Evolutionary conservation across 345 rosid genomes (phyloP).

Genomic region (Pistacia integerrima): DNA sequence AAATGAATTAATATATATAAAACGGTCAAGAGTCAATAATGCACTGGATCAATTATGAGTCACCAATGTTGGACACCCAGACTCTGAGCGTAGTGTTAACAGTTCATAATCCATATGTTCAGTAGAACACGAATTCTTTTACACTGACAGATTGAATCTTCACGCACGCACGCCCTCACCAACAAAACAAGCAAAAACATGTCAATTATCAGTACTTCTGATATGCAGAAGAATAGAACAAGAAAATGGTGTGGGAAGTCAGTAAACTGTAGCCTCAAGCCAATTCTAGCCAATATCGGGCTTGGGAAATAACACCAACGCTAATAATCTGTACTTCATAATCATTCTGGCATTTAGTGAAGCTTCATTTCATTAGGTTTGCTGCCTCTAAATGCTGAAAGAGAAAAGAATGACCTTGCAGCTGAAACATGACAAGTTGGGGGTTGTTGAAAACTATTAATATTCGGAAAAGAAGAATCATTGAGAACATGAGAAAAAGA

Average conservation of each 20-base stretch:
- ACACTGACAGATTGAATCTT: not conserved
- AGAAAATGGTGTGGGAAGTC: conserved; percentile 4
- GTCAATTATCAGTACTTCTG: not conserved
- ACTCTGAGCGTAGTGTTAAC: not conserved
- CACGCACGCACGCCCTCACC: not conserved
- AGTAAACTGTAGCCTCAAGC: conserved; percentile 18
- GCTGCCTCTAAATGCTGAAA: conserved; percentile 67
- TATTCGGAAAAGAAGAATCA: conserved; percentile 9
- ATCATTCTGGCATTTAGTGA: conserved; percentile 24
- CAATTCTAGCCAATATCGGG: not conserved
- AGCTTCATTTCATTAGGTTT: conserved; percentile 57
- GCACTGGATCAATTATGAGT: not conserved
- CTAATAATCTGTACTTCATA: conserved; percentile 3
- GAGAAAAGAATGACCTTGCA: conserved; percentile 73
- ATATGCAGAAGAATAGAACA: conserved; percentile 10
- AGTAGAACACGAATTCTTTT: not conserved
- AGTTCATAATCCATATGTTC: not conserved
- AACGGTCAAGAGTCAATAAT: not conserved
- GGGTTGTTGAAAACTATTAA: conserved; percentile 3
- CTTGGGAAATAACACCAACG: not conserved
- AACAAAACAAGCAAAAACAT: not conserved
- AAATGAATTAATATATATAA: conserved; percentile 6
- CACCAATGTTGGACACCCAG: conserved; percentile 3
- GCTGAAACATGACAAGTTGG: conserved; percentile 36
- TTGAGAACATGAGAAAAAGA: not conserved